Evolutionary conservation across 805 yeast species (phyloP), one percentile per base, ranked within the genome.

Genomic region (Yamadazyma paraphyllophila): DNA sequence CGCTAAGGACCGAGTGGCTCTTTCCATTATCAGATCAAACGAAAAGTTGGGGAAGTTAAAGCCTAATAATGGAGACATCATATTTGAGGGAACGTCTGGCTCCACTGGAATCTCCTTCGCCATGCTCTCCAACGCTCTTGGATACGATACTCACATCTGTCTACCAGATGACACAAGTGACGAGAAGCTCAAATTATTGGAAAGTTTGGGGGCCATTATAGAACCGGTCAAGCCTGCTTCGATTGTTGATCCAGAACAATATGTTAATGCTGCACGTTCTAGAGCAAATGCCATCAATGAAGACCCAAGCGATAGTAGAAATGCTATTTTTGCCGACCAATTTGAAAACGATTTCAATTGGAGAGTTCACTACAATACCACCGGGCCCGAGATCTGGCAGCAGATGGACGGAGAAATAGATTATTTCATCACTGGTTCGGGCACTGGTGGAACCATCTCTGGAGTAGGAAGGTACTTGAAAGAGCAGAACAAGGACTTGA

Each of bases 81-180:
- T 92, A 1, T 90, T 83, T 62, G 99, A 92, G 67, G 99, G 99
- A 7, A 94, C 99, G 0, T 84, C 94, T 9, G 99, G 99, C 0
- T 90, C 97, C 0, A 92, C 99, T 0, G 99, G 99, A 2, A 94
- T 94, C 10, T 88, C 96, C 1, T 77, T 92, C 55, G 96, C 97
- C 0, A 80, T 90, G 65, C 74, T 94, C n/a, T 88, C 96, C 51
- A 81, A 89, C 54, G 85, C 96, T 0, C 62, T 87, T 43, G 99
- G 99, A 0, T 91, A 91, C 61, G 80, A 78, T 15, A 87, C 96
- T 0, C 97, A 90, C 57, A 94, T 92, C n/a, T 91, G 95, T 41
- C 70, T 94, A 7, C 98, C 98, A 0, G 94, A 90, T 59, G 99
- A 92, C 58, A 94, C 98, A 0, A 84, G 96, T 0, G 71, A 71